phyloP scores from a whole-genome alignment of 1,139 yeast genomes.

The Nakaseomyces sp. region DNA sequence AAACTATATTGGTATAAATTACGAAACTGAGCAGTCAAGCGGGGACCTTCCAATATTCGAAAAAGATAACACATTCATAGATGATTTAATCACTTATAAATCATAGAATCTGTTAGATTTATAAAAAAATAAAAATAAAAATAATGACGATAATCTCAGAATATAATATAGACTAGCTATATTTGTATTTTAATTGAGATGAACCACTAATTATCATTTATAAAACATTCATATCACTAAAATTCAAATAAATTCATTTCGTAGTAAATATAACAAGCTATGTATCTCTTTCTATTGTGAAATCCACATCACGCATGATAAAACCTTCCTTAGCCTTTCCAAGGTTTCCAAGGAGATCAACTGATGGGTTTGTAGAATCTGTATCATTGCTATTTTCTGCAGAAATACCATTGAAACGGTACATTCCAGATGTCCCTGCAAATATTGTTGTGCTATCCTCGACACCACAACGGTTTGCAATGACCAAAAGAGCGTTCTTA shows the following conservation, averaged over 20 bases:
- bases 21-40: not conserved
- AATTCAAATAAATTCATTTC: too few relatives aligned
- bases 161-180: too few relatives aligned
- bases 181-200: too few relatives aligned
- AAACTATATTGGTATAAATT: constrained; percentile 1
- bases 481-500: constrained; percentile 19
- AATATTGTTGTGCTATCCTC: constrained; percentile 47
- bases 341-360: constrained; percentile 44
- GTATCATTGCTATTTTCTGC: constrained; percentile 27
- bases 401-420: constrained; percentile 39
- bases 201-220: too few relatives aligned
- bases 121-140: too few relatives aligned
- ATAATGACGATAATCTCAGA: too few relatives aligned
- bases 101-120: not conserved
- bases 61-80: not conserved
- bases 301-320: constrained; percentile 43
- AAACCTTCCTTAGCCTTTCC: constrained; percentile 59
- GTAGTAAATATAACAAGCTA: too few relatives aligned
- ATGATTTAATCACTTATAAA: not conserved
- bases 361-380: constrained; percentile 41
- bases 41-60: not conserved
- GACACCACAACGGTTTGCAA: constrained; percentile 57
- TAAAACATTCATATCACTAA: too few relatives aligned
- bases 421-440: constrained; percentile 67
- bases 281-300: not conserved